Conservation (phyloP, 768 basidiomycete species). For the Leccinum disarticulatum region DNA sequence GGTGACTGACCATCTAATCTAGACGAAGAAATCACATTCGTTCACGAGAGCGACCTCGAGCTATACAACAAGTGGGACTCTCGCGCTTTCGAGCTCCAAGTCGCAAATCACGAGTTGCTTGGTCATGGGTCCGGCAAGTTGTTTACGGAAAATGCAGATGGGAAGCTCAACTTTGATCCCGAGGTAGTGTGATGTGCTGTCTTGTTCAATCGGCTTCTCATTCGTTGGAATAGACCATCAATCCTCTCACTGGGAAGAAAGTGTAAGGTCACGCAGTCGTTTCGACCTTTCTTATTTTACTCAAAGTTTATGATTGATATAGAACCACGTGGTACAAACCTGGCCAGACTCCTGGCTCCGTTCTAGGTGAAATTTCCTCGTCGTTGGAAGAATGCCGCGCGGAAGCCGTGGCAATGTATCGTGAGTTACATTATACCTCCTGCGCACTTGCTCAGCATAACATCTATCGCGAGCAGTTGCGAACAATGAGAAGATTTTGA, state of each 20-base stretch:
- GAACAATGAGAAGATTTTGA: conserved; percentile 71
- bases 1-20: not conserved
- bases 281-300: not conserved
- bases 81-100: conserved; percentile 81
- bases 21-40: conserved; percentile 81
- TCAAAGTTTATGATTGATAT: not conserved
- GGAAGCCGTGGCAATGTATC: conserved; percentile 80
- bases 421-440: conserved; percentile 41
- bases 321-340: conserved; percentile 87
- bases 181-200: conserved; percentile 43
- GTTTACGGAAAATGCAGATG: conserved; percentile 73
- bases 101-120: conserved; percentile 87
- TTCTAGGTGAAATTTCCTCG: conserved; percentile 84
- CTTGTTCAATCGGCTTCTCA: not conserved
- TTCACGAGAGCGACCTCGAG: conserved; percentile 73
- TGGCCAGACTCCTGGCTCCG: conserved; percentile 80
- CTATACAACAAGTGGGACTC: conserved; percentile 79
- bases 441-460: not conserved
- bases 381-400: conserved; percentile 95
- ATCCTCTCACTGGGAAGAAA: conserved; percentile 76
- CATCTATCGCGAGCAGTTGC: conserved; percentile 46
- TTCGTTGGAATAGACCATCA: conserved; percentile 57
- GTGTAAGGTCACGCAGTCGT: conserved; percentile 45
- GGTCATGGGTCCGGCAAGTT: conserved; percentile 86
- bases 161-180: conserved; percentile 80